Base-by-base conservation (phyloP, 2,329 filamentous ascomycete species). In the Cyclaneusma minus region DNA sequence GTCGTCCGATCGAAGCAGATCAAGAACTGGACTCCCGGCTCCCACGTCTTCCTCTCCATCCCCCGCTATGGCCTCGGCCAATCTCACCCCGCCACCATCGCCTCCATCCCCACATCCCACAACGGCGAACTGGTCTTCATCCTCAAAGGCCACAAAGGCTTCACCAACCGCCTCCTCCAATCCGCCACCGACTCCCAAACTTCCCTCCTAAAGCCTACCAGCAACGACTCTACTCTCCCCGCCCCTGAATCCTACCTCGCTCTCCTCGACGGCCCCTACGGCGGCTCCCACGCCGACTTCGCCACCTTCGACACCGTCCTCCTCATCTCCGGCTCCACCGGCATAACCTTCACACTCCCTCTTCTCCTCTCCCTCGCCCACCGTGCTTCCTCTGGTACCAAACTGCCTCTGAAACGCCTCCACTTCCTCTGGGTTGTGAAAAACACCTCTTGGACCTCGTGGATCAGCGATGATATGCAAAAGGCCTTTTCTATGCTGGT, bases 1-100 rank as follows among this genome's bases (percentile, higher is more conserved):
- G 38, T 36, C n/a, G 35, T 55, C 7, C 38, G 42, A 3, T 48
- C 43, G 27, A 41, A 45, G 13, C 23, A 43, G 2, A 42, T 54
- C 34, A 50, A 44, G 21, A 39, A 37, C 4, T 55, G 51, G 50
- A 35, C 27, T 8, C 45, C 51, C 10, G 68, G 68, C 8, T 67
- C 72, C 37, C 64, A 72, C 36, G 47, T 73, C 4, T 71, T 72
- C 33, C 55, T 73, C 5, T 71, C 66, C 58, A 48, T 72, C 29
- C 68, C 68, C 4, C 49, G 52, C 3, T 45, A 72, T 3, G 67
- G 64, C 0, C 47, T 55, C 2, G 40, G 66, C 4, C 68, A 73
- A 38, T 60, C 63, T 1, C 68, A 73, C 34, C 68, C 68, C 0
- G 72, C 69, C 43, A 73, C 68, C 4, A 66, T 73, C 23, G 45